Percentiles rank a stretch among this genome's conserved stretches.
Evolutionary conservation across 2,329 filamentous ascomycete genomes (phyloP).

Genomic region (Penicillium sp.): DNA sequence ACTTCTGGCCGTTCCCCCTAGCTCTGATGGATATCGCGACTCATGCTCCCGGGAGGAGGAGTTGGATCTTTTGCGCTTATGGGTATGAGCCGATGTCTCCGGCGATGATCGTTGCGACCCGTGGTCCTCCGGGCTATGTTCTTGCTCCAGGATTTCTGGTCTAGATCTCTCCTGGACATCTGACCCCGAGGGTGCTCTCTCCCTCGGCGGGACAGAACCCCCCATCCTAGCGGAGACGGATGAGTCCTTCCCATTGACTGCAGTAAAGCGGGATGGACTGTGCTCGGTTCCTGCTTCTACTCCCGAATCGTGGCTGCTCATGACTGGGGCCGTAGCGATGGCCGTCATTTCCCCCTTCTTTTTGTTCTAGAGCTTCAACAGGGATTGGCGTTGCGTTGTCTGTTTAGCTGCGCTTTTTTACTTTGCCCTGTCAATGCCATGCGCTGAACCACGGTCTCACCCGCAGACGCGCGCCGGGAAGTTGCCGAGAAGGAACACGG

Average conservation of each 20-base stretch:
- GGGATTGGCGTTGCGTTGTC: not conserved
- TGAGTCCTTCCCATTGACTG: slow-evolving; percentile 45
- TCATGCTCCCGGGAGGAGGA: slow-evolving; percentile 52
- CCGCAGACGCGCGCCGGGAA: slow-evolving; percentile 4
- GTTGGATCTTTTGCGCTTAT: slow-evolving; percentile 67
- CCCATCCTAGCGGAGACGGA: slow-evolving; percentile 9
- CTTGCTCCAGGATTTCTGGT: not conserved
- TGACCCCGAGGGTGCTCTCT: not conserved
- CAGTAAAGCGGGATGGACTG: slow-evolving; percentile 48
- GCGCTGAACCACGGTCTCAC: not conserved
- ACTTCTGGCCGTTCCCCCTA: slow-evolving; percentile 23
- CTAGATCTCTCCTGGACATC: not conserved
- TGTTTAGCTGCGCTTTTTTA: not conserved
- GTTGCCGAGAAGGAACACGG: not conserved
- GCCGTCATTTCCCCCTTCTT: slow-evolving; percentile 31
- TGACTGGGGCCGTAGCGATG: slow-evolving; percentile 34
- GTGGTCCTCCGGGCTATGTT: slow-evolving; percentile 9
- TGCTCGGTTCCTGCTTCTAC: slow-evolving; percentile 40
- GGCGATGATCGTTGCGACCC: slow-evolving; percentile 27
- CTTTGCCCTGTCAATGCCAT: not conserved
- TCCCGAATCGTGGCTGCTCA: slow-evolving; percentile 36
- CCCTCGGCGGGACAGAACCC: not conserved
- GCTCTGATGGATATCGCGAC: slow-evolving; percentile 35
- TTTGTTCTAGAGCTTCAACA: not conserved
- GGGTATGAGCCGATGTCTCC: slow-evolving; percentile 35